These are phyloP conservation scores for Olyra latifolia DNA, from an alignment of 176 grass and related monocot genomes.

Conservation along the genomic window DNA sequence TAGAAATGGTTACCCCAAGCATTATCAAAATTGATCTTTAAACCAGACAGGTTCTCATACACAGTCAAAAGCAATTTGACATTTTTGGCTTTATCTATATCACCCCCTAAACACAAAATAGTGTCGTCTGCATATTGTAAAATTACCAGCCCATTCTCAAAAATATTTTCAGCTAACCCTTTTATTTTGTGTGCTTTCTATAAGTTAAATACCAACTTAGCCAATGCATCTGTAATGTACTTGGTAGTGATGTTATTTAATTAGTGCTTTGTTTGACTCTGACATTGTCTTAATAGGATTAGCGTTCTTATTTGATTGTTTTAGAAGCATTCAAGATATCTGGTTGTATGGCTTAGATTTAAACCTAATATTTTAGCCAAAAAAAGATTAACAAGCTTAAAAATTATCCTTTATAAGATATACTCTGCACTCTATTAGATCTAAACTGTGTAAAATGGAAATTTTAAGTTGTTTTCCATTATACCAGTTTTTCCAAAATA, in stretches of 20 bases:
- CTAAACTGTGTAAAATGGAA: conserved; percentile 10
- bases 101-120: no score
- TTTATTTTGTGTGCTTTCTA: no score
- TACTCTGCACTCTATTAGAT: conserved; percentile 26
- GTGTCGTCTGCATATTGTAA: no score
- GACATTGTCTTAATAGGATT: conserved; percentile 19
- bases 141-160: no score
- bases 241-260: conserved; percentile 38
- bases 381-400: background rate
- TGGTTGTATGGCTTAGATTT: conserved; percentile 23
- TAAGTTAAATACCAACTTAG: no score
- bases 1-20: no score
- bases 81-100: no score
- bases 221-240: no score
- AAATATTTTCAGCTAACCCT: no score
- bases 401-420: background rate
- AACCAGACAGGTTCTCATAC: no score
- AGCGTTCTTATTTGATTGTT: conserved; percentile 4
- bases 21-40: no score
- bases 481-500: background rate
- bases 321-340: conserved; percentile 14
- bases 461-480: background rate
- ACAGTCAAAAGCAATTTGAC: no score
- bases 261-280: conserved; percentile 29
- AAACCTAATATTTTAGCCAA: background rate